Percentiles rank a stretch among this genome's conserved stretches.
phyloP scores from a whole-genome alignment of 176 grass and related monocot species.

The Oryza rufipogon region DNA sequence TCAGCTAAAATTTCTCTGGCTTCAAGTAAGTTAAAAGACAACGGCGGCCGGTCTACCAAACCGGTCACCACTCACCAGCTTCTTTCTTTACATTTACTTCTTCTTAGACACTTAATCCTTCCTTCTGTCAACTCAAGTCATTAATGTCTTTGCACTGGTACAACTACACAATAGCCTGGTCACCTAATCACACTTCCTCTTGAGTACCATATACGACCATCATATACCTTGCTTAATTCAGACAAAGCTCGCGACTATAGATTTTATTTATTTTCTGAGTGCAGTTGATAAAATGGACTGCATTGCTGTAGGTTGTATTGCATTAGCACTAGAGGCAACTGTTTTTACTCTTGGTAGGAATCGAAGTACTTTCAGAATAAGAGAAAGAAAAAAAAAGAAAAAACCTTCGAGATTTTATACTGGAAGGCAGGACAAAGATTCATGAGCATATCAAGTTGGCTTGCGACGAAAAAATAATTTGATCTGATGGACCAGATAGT shows the following conservation, averaged over 20 bases:
- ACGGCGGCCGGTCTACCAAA: constrained; percentile 1
- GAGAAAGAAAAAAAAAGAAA: no score
- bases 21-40: constrained; percentile 36
- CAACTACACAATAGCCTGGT: constrained; percentile 15
- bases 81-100: constrained; percentile 34
- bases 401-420: not conserved
- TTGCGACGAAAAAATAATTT: constrained; percentile 6
- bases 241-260: not conserved
- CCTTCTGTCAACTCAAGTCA: constrained; percentile 9
- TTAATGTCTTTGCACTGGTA: constrained; percentile 26
- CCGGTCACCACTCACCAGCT: not conserved
- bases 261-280: not conserved
- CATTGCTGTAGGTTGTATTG: not conserved
- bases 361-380: not conserved
- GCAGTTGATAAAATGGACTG: not conserved
- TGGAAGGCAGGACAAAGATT: not conserved
- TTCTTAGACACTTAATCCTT: constrained; percentile 7
- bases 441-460: not conserved
- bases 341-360: not conserved
- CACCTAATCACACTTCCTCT: constrained; percentile 25
- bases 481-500: constrained; percentile 27
- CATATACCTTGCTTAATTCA: not conserved
- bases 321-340: not conserved
- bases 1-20: constrained; percentile 18
- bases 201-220: not conserved